phyloP scores from a whole-genome alignment of 805 yeast species.

The Barnettozyma populi region DNA sequence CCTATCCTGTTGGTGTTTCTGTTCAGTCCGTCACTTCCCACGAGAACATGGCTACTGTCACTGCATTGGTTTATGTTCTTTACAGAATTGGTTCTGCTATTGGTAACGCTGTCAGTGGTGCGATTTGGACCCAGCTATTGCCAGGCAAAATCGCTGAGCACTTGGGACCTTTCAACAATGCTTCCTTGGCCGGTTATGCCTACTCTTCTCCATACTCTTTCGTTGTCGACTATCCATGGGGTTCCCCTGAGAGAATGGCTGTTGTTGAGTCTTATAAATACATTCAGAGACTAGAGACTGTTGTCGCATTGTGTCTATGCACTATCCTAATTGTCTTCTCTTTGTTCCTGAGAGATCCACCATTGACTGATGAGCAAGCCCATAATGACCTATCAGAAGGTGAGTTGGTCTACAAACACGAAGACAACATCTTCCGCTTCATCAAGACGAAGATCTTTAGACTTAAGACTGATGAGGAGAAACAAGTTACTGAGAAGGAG shows the following conservation, averaged over 20 bases:
- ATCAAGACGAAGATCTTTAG: slow-evolving; percentile 7
- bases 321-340: slow-evolving; percentile 42
- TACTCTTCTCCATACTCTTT: slow-evolving; percentile 52
- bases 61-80: slow-evolving; percentile 50
- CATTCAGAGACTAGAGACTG: slow-evolving; percentile 52
- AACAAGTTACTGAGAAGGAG: not conserved
- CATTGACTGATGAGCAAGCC: slow-evolving; percentile 29
- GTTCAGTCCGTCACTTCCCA: slow-evolving; percentile 57
- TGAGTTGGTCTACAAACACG: slow-evolving; percentile 17
- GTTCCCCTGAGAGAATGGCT: slow-evolving; percentile 52
- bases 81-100: slow-evolving; percentile 63
- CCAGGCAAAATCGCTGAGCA: slow-evolving; percentile 34
- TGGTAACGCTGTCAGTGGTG: slow-evolving; percentile 62
- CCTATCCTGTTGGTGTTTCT: slow-evolving; percentile 61
- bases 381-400: slow-evolving; percentile 20
- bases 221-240: slow-evolving; percentile 48
- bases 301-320: slow-evolving; percentile 47
- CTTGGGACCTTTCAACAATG: slow-evolving; percentile 25
- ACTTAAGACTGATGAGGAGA: not conserved
- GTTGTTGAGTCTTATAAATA: slow-evolving; percentile 53
- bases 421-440: slow-evolving; percentile 19
- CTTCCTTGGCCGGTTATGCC: slow-evolving; percentile 38
- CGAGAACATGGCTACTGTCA: slow-evolving; percentile 62
- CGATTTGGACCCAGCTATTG: slow-evolving; percentile 63
- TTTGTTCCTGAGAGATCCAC: slow-evolving; percentile 49